A percentile compares a stretch with the other conserved stretches of the same genome.
Conservation (phyloP, 2,329 filamentous ascomycete genomes). For the Shiraia sp. region DNA sequence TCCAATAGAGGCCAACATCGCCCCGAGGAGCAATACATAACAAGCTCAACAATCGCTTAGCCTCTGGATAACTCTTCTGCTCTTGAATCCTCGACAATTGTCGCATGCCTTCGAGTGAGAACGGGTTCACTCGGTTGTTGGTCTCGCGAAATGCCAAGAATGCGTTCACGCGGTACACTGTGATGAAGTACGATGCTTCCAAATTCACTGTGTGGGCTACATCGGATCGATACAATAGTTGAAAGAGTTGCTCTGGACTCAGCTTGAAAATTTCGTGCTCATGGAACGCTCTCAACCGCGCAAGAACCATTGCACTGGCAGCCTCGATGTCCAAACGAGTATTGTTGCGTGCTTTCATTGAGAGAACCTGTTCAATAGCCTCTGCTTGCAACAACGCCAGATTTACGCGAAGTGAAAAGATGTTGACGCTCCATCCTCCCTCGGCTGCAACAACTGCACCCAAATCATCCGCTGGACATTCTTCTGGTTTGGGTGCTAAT, state of each 20-base stretch:
- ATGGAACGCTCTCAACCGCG: constrained; percentile 15
- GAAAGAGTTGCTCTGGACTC: constrained; percentile 17
- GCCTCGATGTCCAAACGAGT: constrained; percentile 8
- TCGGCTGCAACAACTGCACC: constrained; percentile 25
- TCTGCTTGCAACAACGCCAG: constrained; percentile 28
- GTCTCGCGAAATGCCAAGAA: constrained; percentile 16
- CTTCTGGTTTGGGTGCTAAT: constrained; percentile 9
- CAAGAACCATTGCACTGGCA: constrained; percentile 7
- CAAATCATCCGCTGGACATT: constrained; percentile 13
- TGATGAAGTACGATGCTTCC: constrained; percentile 31
- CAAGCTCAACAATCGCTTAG: constrained; percentile 19
- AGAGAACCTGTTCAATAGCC: constrained; percentile 26
- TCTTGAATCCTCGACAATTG: constrained; percentile 15
- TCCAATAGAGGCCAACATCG: constrained; percentile 26
- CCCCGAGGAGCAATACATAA: constrained; percentile 20
- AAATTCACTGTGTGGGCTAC: constrained; percentile 22
- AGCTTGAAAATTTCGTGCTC: constrained; percentile 26
- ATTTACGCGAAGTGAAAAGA: constrained; percentile 21
- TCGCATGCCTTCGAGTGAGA: constrained; percentile 17
- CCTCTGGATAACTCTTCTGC: constrained; percentile 19
- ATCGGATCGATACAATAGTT: constrained; percentile 31
- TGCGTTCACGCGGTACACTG: constrained; percentile 23
- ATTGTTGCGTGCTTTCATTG: constrained; percentile 5
- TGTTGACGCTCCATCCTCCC: constrained; percentile 24
- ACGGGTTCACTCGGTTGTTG: constrained; percentile 22